Evolutionary conservation across 1,139 yeast species (phyloP).

Genomic region (Suhomyces wounanorum): DNA sequence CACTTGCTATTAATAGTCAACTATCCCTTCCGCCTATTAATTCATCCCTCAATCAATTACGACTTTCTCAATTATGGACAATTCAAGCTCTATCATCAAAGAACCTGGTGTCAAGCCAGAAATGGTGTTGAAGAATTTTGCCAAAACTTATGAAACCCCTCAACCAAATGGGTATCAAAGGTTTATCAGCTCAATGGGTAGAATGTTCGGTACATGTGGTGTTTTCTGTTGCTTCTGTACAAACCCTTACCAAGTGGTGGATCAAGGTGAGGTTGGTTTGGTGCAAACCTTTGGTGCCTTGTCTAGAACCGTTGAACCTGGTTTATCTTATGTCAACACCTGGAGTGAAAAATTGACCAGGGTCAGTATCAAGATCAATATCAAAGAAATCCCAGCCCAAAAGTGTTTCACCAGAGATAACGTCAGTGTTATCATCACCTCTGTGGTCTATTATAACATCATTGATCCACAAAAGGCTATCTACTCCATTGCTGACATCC

Average conservation of each 20-base stretch:
- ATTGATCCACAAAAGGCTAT: slow-evolving; percentile 70
- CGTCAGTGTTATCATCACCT: slow-evolving; percentile 60
- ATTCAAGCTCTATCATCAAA: slow-evolving; percentile 8
- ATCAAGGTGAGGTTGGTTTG: slow-evolving; percentile 72
- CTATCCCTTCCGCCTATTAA: background rate
- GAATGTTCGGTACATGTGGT: slow-evolving; percentile 55
- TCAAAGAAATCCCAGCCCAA: slow-evolving; percentile 67
- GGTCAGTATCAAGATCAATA: slow-evolving; percentile 61
- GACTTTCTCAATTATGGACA: slow-evolving; percentile 1
- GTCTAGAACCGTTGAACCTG: slow-evolving; percentile 69
- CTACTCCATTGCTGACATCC: slow-evolving; percentile 58
- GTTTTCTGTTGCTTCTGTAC: slow-evolving; percentile 61
- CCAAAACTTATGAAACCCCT: slow-evolving; percentile 40
- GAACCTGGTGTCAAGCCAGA: slow-evolving; percentile 19
- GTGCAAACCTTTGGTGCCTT: slow-evolving; percentile 71
- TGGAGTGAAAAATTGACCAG: slow-evolving; percentile 58
- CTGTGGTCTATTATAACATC: slow-evolving; percentile 69
- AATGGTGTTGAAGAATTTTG: slow-evolving; percentile 30
- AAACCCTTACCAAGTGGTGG: slow-evolving; percentile 63
- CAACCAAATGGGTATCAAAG: slow-evolving; percentile 38
- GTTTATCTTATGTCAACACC: slow-evolving; percentile 64
- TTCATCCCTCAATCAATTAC: background rate
- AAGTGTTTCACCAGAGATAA: slow-evolving; percentile 72
- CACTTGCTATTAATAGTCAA: background rate
- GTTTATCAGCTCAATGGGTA: slow-evolving; percentile 49